Evolutionary conservation across 108 stramenopile genomes (phyloP).

Genomic region (Discostella pseudostelligera): DNA sequence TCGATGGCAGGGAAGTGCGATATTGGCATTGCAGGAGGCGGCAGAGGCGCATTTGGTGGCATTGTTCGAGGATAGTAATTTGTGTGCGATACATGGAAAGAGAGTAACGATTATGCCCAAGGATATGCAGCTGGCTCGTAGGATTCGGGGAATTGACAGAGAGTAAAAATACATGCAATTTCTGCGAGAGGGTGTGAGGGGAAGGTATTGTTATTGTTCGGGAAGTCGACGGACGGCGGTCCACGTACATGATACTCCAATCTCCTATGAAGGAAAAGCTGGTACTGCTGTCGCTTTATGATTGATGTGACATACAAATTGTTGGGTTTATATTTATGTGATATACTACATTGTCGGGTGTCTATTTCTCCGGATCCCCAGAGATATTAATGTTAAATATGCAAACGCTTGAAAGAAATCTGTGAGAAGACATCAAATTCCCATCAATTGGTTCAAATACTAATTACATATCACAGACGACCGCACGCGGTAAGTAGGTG

Average conservation of each 20-base stretch:
- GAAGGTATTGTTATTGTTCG: too few species aligned
- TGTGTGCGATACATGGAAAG: constrained; percentile 96
- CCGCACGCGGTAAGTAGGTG: too few species aligned
- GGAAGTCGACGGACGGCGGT: not conserved
- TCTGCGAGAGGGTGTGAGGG: not conserved
- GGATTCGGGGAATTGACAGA: constrained; percentile 86
- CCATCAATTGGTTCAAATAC: too few species aligned
- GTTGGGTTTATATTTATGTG: too few species aligned
- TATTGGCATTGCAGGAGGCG: constrained; percentile 95
- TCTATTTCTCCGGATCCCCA: not conserved
- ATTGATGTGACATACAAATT: too few species aligned
- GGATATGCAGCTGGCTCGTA: constrained; percentile 93
- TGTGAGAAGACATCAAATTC: too few species aligned
- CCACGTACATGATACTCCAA: not conserved
- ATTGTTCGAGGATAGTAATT: constrained; percentile 94
- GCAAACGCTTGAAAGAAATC: too few species aligned
- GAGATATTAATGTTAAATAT: too few species aligned
- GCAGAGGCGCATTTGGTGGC: constrained; percentile 91
- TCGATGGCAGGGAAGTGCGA: constrained; percentile 94
- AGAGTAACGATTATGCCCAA: constrained; percentile 98
- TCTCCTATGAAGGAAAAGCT: too few species aligned
- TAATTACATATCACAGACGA: too few species aligned
- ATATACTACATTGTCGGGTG: too few species aligned
- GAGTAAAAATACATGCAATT: constrained; percentile 12
- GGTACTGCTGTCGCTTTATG: too few species aligned